phyloP scores from a whole-genome alignment of 306 rosid species.

The Trichosanthes cucumerina region DNA sequence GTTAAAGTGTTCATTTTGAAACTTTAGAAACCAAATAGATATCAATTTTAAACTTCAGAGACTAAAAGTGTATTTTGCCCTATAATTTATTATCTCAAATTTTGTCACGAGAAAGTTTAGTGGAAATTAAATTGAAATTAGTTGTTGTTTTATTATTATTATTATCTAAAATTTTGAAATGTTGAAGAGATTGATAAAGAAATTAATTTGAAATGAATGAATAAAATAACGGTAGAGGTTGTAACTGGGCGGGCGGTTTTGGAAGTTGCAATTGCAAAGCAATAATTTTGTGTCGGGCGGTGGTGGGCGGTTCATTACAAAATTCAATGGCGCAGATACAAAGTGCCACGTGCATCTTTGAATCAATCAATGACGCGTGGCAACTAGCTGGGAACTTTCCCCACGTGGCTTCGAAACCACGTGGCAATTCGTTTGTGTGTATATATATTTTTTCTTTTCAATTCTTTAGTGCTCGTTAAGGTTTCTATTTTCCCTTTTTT shows the following conservation, averaged over 20 bases:
- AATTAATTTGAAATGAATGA: neutral
- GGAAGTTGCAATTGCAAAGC: neutral
- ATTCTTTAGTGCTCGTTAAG: no score
- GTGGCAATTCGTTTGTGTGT: no score
- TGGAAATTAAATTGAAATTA: neutral
- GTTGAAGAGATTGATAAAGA: neutral
- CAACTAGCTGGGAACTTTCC: neutral
- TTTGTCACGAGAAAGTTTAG: neutral
- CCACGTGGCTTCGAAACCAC: neutral
- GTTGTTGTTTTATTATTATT: no score
- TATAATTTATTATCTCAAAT: no score
- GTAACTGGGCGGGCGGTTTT: neutral
- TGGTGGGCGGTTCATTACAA: neutral
- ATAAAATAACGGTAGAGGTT: neutral
- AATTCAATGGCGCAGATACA: neutral
- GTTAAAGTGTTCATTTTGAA: no score
- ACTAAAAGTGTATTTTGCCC: no score
- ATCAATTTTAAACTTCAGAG: no score
- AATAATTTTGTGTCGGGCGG: neutral
- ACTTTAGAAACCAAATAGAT: no score
- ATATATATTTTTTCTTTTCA: no score
- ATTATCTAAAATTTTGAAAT: neutral
- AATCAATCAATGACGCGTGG: neutral
- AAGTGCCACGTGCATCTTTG: neutral
- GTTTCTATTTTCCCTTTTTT: no score